A percentile compares a stretch with the other conserved stretches of the same genome.
Conservation (phyloP, 495 filamentous ascomycete species). For the Penicillium steckii region DNA sequence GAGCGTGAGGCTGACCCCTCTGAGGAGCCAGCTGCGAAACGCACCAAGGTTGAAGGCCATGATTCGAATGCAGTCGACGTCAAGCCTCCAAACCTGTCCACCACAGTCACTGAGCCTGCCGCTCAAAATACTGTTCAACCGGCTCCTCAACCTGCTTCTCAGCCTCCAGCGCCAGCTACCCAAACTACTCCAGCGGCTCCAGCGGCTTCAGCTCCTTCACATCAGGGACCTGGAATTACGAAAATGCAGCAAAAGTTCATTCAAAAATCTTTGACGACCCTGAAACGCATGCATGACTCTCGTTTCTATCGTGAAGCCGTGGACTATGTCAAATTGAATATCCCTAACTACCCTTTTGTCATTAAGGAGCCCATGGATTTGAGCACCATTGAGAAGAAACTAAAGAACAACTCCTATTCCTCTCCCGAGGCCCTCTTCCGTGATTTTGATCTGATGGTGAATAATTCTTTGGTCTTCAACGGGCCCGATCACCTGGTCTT, state of each 20-base stretch:
- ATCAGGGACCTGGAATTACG: too few species aligned
- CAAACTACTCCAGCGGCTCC: constrained; percentile 17
- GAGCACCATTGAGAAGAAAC: constrained; percentile 72
- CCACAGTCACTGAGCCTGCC: neutral
- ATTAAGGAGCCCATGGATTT: constrained; percentile 83
- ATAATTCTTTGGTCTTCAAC: constrained; percentile 81
- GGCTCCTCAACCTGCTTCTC: neutral
- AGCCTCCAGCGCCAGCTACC: constrained; percentile 23
- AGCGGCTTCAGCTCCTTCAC: constrained; percentile 48
- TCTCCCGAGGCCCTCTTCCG: constrained; percentile 61
- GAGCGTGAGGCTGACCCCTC: constrained; percentile 68
- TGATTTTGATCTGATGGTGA: constrained; percentile 72
- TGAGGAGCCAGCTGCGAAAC: constrained; percentile 77
- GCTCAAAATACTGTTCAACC: neutral
- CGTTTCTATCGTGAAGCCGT: constrained; percentile 74
- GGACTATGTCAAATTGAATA: constrained; percentile 61
- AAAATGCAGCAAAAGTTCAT: constrained; percentile 57
- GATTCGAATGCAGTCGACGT: constrained; percentile 24
- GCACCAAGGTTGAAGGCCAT: constrained; percentile 62
- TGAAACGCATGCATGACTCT: constrained; percentile 80
- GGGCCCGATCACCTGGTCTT: constrained; percentile 72
- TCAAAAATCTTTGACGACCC: constrained; percentile 55
- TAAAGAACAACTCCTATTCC: constrained; percentile 66
- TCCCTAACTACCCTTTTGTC: constrained; percentile 68
- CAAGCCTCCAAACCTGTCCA: constrained; percentile 33